Conservation (phyloP, 2,329 filamentous ascomycete genomes). For the Aspergillaceae sp. region DNA sequence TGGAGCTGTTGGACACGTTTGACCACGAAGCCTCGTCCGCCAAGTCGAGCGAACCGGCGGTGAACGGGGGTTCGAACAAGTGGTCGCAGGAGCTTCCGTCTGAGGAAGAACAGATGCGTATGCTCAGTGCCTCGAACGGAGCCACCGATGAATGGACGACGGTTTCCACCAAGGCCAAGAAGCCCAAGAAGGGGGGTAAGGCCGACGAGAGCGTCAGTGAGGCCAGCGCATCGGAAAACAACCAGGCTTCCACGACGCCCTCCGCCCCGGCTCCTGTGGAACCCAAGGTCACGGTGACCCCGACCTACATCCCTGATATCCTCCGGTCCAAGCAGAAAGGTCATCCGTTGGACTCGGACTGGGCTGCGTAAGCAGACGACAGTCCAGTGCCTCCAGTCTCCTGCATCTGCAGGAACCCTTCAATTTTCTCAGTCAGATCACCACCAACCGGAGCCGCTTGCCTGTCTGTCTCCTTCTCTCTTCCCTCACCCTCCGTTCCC, state of each 20-base stretch:
- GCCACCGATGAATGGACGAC: constrained; percentile 54
- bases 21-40: constrained; percentile 15
- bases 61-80: constrained; percentile 22
- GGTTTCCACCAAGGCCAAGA: constrained; percentile 48
- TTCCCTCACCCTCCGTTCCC: not conserved
- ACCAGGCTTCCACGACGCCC: constrained; percentile 13
- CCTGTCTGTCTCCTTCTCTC: too few species aligned
- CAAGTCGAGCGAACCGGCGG: constrained; percentile 3
- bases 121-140: constrained; percentile 38
- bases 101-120: constrained; percentile 53
- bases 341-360: constrained; percentile 39
- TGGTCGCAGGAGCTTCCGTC: constrained; percentile 45
- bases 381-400: not conserved
- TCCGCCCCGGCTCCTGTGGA: constrained; percentile 19
- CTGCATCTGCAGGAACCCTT: not conserved
- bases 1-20: constrained; percentile 37
- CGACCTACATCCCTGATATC: constrained; percentile 26
- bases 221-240: constrained; percentile 30
- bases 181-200: constrained; percentile 41
- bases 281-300: constrained; percentile 28
- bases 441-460: not conserved
- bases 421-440: not conserved
- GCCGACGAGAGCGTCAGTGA: constrained; percentile 39
- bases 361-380: constrained; percentile 26
- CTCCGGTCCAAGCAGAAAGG: constrained; percentile 28